Conservation (phyloP, 164 flowering plant genomes). For the grape (Vitis vinifera) region ASM3070453v1 NC_081818.1:1329001-1329500, state of each 20-base stretch:
- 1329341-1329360: conserved; percentile 39
- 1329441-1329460: not conserved
- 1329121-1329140: too few species aligned
- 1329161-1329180: conserved; percentile 13
- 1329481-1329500: too few species aligned
- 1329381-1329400: not conserved
- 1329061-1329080: too few species aligned
- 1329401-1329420: not conserved
- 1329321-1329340: conserved; percentile 21
- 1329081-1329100: too few species aligned
- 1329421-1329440: not conserved
- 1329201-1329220: conserved; percentile 4
- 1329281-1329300: not conserved
- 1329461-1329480: not conserved
- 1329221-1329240: conserved; percentile 20
- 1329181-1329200: conserved; percentile 27
- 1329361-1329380: conserved; percentile 33
- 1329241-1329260: conserved; percentile 14
- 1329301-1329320: not conserved
- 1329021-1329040: too few species aligned
- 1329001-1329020: too few species aligned
- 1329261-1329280: conserved; percentile 8
- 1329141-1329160: conserved; percentile 1
- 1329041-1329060: too few species aligned
- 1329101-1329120: too few species aligned